Evolutionary conservation across 176 grass and related monocot species (phyloP).

Genomic region (Saccharum officinarum): DNA sequence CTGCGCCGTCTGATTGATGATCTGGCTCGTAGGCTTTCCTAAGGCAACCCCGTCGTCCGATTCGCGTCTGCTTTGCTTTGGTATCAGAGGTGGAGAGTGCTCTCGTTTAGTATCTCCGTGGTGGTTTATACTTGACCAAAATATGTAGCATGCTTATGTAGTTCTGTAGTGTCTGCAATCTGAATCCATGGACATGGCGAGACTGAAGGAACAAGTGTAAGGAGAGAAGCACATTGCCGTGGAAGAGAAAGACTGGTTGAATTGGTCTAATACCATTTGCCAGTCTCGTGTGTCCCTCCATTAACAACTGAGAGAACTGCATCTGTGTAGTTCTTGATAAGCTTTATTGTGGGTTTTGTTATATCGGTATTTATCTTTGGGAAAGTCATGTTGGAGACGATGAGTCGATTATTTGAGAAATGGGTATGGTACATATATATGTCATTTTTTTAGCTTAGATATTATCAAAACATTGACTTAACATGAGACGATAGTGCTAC

Average conservation of each 20-base stretch:
- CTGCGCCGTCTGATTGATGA: background rate
- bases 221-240: background rate
- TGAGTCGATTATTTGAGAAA: background rate
- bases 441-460: background rate
- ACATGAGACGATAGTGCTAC: background rate
- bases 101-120: background rate
- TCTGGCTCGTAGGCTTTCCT: background rate
- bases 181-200: background rate
- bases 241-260: background rate
- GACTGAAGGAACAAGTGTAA: background rate
- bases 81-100: background rate
- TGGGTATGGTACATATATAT: background rate
- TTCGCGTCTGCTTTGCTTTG: background rate
- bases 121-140: background rate
- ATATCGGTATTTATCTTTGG: background rate
- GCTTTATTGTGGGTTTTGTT: background rate
- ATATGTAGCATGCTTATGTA: background rate
- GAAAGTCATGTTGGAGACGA: background rate
- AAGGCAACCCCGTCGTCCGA: background rate
- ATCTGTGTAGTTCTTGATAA: background rate
- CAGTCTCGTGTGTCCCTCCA: background rate
- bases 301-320: background rate
- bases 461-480: background rate
- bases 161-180: background rate
- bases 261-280: constrained; percentile 11